Conservation (phyloP, 257 asterid species). For the Cordia subcordata region DNA sequence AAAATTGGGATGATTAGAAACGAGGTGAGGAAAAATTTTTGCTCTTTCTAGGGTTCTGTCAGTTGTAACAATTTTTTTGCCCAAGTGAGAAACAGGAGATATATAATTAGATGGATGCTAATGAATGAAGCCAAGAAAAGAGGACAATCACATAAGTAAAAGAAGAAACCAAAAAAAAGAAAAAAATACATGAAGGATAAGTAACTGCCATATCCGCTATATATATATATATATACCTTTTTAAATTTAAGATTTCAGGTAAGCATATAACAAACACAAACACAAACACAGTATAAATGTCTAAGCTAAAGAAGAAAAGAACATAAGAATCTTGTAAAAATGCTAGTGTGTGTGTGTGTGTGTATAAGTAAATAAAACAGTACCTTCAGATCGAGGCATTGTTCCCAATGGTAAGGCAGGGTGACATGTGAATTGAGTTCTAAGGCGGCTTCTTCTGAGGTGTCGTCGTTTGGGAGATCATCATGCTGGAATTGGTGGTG, state of each 20-base stretch:
- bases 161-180: no score
- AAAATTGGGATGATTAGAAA: neutral
- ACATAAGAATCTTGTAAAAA: no score
- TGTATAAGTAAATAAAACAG: slow-evolving; percentile 4
- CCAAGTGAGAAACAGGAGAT: no score
- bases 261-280: no score
- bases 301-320: neutral
- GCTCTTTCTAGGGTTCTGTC: neutral
- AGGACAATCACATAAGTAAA: slow-evolving; percentile 4
- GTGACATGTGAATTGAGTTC: slow-evolving; percentile 72
- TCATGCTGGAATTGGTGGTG: neutral
- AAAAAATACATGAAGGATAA: no score
- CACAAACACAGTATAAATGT: no score
- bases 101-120: no score
- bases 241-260: no score
- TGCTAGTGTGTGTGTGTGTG: no score
- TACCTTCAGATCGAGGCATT: slow-evolving; percentile 93
- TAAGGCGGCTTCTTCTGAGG: slow-evolving; percentile 17
- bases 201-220: no score
- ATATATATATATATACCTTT: no score
- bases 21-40: neutral
- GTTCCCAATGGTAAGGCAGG: slow-evolving; percentile 88
- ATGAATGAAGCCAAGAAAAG: neutral
- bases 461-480: neutral
- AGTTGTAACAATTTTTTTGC: neutral